phyloP scores from a whole-genome alignment of 768 basidiomycete genomes.

The Amanita pseudoporphyria region DNA sequence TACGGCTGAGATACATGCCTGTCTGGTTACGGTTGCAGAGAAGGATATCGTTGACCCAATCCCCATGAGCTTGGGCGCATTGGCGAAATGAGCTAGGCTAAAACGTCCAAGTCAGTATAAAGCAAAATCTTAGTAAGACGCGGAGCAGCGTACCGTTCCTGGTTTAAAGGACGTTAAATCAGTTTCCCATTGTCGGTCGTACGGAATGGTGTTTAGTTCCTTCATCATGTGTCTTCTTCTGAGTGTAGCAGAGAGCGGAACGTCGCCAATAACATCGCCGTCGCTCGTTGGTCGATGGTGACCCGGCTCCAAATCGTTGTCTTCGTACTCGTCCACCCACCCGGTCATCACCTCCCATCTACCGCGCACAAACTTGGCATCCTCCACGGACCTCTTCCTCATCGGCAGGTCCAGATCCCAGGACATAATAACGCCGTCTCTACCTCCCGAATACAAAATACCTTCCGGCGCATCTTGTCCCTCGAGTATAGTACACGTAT shows the following conservation, averaged over 20 bases:
- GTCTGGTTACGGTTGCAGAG: slow-evolving; percentile 91
- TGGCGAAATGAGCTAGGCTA: slow-evolving; percentile 71
- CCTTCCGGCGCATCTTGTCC: slow-evolving; percentile 66
- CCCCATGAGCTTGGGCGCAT: slow-evolving; percentile 79
- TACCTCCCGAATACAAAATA: slow-evolving; percentile 82
- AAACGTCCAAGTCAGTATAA: slow-evolving; percentile 6
- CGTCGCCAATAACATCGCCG: slow-evolving; percentile 73
- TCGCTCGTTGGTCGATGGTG: slow-evolving; percentile 48
- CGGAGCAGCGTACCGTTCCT: slow-evolving; percentile 33
- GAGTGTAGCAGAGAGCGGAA: slow-evolving; percentile 21
- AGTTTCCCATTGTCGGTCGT: slow-evolving; percentile 75
- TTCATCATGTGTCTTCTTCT: slow-evolving; percentile 27
- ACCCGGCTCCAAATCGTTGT: slow-evolving; percentile 52
- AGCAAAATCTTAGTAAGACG: slow-evolving; percentile 3
- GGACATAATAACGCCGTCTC: slow-evolving; percentile 80
- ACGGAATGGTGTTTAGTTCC: slow-evolving; percentile 35
- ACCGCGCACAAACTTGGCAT: slow-evolving; percentile 18
- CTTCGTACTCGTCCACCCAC: slow-evolving; percentile 63
- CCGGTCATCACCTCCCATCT: slow-evolving; percentile 82
- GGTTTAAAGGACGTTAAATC: slow-evolving; percentile 45
- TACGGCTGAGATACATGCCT: too few species aligned
- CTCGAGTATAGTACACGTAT: slow-evolving; percentile 69
- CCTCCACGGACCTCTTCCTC: slow-evolving; percentile 31
- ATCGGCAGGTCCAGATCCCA: slow-evolving; percentile 77
- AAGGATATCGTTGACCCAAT: slow-evolving; percentile 95